Conservation (phyloP, 352 stramenopile genomes). For the Pythium monospermum region DNA sequence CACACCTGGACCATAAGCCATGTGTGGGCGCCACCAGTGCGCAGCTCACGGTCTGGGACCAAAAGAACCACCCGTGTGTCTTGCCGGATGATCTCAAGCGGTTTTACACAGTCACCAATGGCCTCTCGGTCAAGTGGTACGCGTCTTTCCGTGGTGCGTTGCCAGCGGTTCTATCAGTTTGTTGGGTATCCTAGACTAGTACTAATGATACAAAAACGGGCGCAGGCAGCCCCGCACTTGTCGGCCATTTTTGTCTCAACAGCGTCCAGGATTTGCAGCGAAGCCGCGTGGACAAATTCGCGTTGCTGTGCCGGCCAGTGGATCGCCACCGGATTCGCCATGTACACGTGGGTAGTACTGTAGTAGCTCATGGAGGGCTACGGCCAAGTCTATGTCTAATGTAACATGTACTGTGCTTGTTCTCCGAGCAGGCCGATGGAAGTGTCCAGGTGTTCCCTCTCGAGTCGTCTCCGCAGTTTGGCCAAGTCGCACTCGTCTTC, state of each 20-base stretch:
- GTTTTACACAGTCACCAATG: constrained; percentile 67
- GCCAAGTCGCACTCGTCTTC: constrained; percentile 45
- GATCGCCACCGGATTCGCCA: constrained; percentile 36
- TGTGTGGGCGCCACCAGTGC: constrained; percentile 39
- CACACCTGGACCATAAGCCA: constrained; percentile 48
- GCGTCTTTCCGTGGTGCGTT: constrained; percentile 35
- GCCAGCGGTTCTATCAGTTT: background rate
- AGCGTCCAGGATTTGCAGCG: constrained; percentile 55
- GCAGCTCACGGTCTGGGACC: constrained; percentile 58
- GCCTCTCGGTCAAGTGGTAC: constrained; percentile 72
- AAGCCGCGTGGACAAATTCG: constrained; percentile 32
- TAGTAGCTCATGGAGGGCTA: too few species aligned
- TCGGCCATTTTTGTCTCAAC: constrained; percentile 64
- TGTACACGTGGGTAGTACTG: constrained; percentile 17
- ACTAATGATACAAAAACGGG: background rate
- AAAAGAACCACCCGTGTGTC: constrained; percentile 53
- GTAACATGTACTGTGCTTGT: background rate
- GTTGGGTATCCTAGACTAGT: background rate
- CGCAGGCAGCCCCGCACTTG: constrained; percentile 35
- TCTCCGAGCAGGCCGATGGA: constrained; percentile 18
- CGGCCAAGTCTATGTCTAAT: too few species aligned
- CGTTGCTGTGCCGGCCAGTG: constrained; percentile 26
- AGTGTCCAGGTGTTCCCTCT: constrained; percentile 40
- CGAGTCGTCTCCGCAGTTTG: constrained; percentile 51
- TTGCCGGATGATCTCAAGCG: constrained; percentile 63